phyloP scores from a whole-genome alignment of 306 rosid genomes.

The Ormosia semicastrata region DNA sequence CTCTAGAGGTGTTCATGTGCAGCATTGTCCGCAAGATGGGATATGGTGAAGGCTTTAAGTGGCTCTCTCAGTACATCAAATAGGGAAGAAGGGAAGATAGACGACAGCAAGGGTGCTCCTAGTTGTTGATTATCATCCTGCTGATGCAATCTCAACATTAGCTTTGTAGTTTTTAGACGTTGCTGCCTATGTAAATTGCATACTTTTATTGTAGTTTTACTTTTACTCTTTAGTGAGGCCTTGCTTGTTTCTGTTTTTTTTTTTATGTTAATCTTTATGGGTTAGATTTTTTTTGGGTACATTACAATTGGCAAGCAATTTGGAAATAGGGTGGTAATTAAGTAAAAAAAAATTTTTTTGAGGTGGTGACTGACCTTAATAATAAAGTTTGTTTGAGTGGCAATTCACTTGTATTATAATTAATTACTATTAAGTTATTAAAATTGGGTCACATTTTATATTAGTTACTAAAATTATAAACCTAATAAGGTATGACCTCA shows the following conservation, averaged over 20 bases:
- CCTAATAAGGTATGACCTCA: too few species aligned
- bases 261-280: too few species aligned
- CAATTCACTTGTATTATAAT: too few species aligned
- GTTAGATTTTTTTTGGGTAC: too few species aligned
- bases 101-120: background rate
- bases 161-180: conserved; percentile 10
- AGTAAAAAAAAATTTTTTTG: too few species aligned
- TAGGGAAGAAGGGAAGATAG: conserved; percentile 32
- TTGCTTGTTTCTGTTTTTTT: background rate
- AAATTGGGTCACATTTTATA: too few species aligned
- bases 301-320: too few species aligned
- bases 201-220: conserved; percentile 17
- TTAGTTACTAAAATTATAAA: too few species aligned
- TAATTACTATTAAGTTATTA: too few species aligned
- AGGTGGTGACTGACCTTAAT: too few species aligned
- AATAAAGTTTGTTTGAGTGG: too few species aligned
- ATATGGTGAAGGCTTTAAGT: conserved; percentile 69
- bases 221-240: background rate
- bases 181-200: conserved; percentile 32
- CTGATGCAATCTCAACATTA: background rate
- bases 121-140: conserved; percentile 6
- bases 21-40: conserved; percentile 74
- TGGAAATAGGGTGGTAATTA: too few species aligned
- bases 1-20: conserved; percentile 73
- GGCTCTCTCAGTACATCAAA: conserved; percentile 68